phyloP scores from a whole-genome alignment of 306 rosid genomes.

The Rubus parviflorus region DNA sequence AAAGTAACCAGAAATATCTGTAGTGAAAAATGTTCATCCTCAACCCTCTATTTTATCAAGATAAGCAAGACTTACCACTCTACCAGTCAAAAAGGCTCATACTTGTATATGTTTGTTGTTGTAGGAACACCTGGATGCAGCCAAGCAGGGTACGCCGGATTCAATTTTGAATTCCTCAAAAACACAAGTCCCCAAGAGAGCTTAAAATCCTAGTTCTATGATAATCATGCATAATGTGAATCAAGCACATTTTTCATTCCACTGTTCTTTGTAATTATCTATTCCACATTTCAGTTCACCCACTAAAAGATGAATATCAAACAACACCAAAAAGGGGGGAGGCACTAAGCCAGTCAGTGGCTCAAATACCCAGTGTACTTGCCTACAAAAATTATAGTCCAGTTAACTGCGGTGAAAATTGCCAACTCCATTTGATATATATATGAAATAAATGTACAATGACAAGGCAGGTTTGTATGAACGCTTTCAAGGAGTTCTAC shows the following conservation, averaged over 20 bases:
- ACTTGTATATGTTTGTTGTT: background rate
- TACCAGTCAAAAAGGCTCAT: background rate
- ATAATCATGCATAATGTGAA: background rate
- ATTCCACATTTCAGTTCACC: background rate
- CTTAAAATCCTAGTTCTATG: background rate
- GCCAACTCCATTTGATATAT: constrained; percentile 23
- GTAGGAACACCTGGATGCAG: background rate
- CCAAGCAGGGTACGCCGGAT: background rate
- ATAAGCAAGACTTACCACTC: background rate
- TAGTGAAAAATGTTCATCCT: too few species aligned
- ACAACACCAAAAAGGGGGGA: background rate
- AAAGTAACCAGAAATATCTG: too few species aligned
- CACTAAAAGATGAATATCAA: constrained; percentile 1
- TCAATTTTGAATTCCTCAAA: background rate
- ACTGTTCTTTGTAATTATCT: background rate
- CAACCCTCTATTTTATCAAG: background rate
- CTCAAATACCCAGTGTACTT: background rate
- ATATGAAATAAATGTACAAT: constrained; percentile 35
- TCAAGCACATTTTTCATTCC: background rate
- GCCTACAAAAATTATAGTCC: background rate
- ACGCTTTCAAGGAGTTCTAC: constrained; percentile 28
- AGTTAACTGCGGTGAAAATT: background rate
- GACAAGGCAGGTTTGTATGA: constrained; percentile 12
- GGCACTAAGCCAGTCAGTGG: constrained; percentile 2
- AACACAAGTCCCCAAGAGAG: background rate